phyloP scores from a whole-genome alignment of 2,329 filamentous ascomycete species.

The Arthrobotrys musiformis region DNA sequence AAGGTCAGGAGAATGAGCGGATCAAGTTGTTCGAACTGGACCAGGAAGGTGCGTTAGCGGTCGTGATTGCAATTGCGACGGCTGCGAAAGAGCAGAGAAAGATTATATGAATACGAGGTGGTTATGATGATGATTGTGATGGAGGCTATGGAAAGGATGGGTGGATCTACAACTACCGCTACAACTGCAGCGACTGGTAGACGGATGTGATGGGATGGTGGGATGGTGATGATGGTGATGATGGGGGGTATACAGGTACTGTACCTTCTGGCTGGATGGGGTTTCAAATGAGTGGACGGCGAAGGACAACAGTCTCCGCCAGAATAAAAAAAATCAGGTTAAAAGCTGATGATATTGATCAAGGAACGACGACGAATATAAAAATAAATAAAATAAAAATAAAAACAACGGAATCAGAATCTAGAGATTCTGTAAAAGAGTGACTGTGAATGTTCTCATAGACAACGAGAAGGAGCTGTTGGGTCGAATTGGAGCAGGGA shows the following conservation, averaged over 20 bases:
- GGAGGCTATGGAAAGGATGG: too few relatives aligned
- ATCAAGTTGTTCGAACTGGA: conserved; percentile 15
- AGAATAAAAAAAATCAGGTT: conserved; percentile 8
- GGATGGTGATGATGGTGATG: neutral
- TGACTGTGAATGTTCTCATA: conserved; percentile 36
- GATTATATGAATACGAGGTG: too few relatives aligned
- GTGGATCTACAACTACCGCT: too few relatives aligned
- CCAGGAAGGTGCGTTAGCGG: conserved; percentile 2
- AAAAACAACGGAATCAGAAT: neutral
- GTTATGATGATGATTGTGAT: too few relatives aligned
- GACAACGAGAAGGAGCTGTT: conserved; percentile 1
- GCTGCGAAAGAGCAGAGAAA: too few relatives aligned
- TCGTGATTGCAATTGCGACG: neutral
- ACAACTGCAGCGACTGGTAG: too few relatives aligned
- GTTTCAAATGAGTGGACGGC: conserved; percentile 50
- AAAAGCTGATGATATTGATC: conserved; percentile 10
- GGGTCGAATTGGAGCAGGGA: conserved; percentile 21
- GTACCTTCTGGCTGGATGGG: neutral
- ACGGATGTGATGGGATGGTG: neutral
- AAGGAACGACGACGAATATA: conserved; percentile 27
- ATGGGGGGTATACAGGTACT: neutral
- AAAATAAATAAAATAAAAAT: too few relatives aligned
- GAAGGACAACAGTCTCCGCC: conserved; percentile 43
- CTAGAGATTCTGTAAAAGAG: conserved; percentile 41
- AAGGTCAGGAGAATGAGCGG: conserved; percentile 27